Conservation (phyloP, 805 yeast species). For the Ogataea parapolymorpha region DNA sequence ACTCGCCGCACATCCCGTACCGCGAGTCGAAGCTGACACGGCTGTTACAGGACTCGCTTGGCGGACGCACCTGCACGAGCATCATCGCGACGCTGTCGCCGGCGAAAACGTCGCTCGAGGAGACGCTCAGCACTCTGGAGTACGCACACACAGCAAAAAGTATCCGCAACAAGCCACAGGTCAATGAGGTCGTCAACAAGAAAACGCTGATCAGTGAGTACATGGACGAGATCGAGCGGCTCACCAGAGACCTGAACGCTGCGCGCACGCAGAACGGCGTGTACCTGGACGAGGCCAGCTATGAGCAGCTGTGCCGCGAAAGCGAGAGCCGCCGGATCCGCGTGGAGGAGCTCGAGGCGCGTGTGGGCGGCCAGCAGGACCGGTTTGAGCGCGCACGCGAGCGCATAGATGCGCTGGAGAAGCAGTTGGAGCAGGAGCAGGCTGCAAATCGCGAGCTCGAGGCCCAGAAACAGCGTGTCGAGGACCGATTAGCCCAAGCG, state of each 20-base stretch:
- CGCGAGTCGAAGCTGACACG: constrained; percentile 80
- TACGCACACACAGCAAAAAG: constrained; percentile 86
- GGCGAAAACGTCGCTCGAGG: constrained; percentile 71
- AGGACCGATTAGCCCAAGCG: neutral
- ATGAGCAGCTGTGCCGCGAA: constrained; percentile 38
- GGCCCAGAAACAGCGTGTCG: neutral
- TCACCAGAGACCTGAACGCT: constrained; percentile 59
- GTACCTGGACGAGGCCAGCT: constrained; percentile 52
- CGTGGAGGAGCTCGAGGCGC: constrained; percentile 48
- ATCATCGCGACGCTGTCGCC: constrained; percentile 87
- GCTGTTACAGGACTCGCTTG: constrained; percentile 76
- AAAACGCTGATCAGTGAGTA: constrained; percentile 51
- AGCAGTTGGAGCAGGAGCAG: neutral
- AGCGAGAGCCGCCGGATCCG: constrained; percentile 48
- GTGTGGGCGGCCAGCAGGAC: constrained; percentile 45
- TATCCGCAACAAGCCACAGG: constrained; percentile 69
- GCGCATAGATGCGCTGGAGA: constrained; percentile 23
- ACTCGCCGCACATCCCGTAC: constrained; percentile 72
- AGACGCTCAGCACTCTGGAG: constrained; percentile 79
- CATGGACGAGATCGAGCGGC: constrained; percentile 50
- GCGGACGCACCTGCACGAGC: constrained; percentile 85
- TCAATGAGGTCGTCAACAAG: constrained; percentile 59
- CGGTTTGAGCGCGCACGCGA: constrained; percentile 41
- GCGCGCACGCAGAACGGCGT: constrained; percentile 66
- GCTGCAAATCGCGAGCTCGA: neutral